Evolutionary conservation across 768 basidiomycete species (phyloP).

Genomic region (Termitomyces sp.): DNA sequence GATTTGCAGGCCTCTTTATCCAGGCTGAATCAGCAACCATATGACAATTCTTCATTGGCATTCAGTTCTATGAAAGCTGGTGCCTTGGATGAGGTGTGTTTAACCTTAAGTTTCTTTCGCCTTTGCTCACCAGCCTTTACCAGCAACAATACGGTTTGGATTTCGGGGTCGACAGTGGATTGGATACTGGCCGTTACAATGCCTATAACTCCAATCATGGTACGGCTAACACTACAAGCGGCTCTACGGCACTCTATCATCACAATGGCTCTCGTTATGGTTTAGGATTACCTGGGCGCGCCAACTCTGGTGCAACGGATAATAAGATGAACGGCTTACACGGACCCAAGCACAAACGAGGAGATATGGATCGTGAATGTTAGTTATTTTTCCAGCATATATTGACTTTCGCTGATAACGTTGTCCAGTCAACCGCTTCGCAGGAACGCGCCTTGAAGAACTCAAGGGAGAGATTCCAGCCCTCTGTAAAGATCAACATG

Average conservation of each 20-base stretch:
- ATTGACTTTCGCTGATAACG: conserved; percentile 3
- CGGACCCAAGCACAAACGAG: conserved; percentile 92
- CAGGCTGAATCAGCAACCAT: conserved; percentile 54
- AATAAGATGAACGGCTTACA: conserved; percentile 87
- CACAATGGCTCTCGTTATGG: conserved; percentile 78
- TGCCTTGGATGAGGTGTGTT: conserved; percentile 53
- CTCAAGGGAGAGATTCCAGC: conserved; percentile 90
- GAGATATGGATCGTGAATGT: conserved; percentile 89
- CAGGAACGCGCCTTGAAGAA: conserved; percentile 93
- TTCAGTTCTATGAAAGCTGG: conserved; percentile 48
- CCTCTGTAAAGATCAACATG: conserved; percentile 98
- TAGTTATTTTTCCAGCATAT: conserved; percentile 14
- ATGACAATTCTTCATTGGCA: conserved; percentile 47
- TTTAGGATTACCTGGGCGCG: conserved; percentile 52
- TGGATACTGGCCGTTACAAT: conserved; percentile 51
- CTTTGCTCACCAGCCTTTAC: background rate
- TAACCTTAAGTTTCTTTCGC: conserved; percentile 6
- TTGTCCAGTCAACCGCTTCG: conserved; percentile 84
- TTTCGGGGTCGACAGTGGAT: conserved; percentile 36
- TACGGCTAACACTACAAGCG: conserved; percentile 35
- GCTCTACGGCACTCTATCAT: conserved; percentile 75
- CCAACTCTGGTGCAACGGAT: conserved; percentile 44
- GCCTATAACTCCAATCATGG: conserved; percentile 38
- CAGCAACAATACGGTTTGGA: conserved; percentile 54
- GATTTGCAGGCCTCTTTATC: conserved; percentile 75